Evolutionary conservation across 2,329 filamentous ascomycete genomes (phyloP).

Genomic region (Botrytis pseudocinerea): DNA sequence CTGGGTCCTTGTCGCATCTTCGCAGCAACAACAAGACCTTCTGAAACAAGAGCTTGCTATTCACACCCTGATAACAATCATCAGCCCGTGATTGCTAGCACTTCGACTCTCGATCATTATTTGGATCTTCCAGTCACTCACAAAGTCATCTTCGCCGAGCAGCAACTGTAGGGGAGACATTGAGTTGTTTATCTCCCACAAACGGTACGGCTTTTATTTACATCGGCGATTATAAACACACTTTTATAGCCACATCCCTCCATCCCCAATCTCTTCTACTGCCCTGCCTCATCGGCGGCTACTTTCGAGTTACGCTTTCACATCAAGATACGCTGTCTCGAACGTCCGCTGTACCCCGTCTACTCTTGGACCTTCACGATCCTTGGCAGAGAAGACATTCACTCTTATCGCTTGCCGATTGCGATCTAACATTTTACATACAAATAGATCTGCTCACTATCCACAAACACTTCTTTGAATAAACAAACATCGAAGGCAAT

Average conservation of each 20-base stretch:
- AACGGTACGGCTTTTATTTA: conserved; percentile 53
- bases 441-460: conserved; percentile 36
- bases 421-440: conserved; percentile 35
- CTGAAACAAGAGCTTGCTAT: neutral
- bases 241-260: conserved; percentile 14
- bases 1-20: conserved; percentile 1
- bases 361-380: neutral
- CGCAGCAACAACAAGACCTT: neutral
- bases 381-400: neutral
- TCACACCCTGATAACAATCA: conserved; percentile 1
- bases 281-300: conserved; percentile 15
- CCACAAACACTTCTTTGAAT: conserved; percentile 21
- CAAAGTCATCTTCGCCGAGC: conserved; percentile 39
- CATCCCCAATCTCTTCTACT: conserved; percentile 6
- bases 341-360: conserved; percentile 12
- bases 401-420: conserved; percentile 9
- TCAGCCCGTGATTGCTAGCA: conserved; percentile 4
- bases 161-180: conserved; percentile 83
- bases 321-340: conserved; percentile 19
- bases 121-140: conserved; percentile 11
- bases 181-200: conserved; percentile 95
- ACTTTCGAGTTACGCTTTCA: conserved; percentile 26
- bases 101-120: neutral
- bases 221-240: conserved; percentile 25
- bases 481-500: conserved; percentile 37